These are phyloP conservation scores for Monilinia aucupariae DNA, from an alignment of 2,329 filamentous ascomycete species.

Conservation along the genomic window DNA sequence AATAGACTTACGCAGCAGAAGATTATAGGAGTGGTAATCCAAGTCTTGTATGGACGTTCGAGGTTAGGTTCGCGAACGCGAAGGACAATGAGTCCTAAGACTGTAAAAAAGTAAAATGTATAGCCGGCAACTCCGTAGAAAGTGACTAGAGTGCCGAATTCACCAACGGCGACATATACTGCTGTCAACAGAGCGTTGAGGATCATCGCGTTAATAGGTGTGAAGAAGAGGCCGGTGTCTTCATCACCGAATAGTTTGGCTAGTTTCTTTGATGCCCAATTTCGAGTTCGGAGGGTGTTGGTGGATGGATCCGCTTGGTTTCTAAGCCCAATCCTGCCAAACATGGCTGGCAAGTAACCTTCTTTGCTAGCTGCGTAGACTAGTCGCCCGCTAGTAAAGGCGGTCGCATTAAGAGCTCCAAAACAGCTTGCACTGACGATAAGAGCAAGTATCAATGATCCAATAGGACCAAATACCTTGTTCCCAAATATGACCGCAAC, in stretches of 20 bases:
- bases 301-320: constrained; percentile 38
- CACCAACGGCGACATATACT: constrained; percentile 76
- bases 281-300: constrained; percentile 45
- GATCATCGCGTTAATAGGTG: constrained; percentile 84
- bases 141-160: constrained; percentile 86
- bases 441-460: constrained; percentile 77
- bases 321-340: constrained; percentile 74
- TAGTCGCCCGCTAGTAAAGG: constrained; percentile 86
- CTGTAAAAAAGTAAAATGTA: constrained; percentile 93
- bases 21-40: constrained; percentile 94
- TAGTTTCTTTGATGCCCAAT: constrained; percentile 54
- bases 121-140: constrained; percentile 98
- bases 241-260: constrained; percentile 67
- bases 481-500: constrained; percentile 91
- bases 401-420: constrained; percentile 87
- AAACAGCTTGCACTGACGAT: constrained; percentile 90
- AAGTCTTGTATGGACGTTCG: constrained; percentile 87
- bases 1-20: constrained; percentile 98
- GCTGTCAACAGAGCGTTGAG: constrained; percentile 72
- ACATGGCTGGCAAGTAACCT: constrained; percentile 79
- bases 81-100: constrained; percentile 86
- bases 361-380: constrained; percentile 94
- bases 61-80: constrained; percentile 81
- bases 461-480: constrained; percentile 80
- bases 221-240: constrained; percentile 78